phyloP scores from a whole-genome alignment of 2,329 filamentous ascomycete species.

The Aspergillus texensis region DNA sequence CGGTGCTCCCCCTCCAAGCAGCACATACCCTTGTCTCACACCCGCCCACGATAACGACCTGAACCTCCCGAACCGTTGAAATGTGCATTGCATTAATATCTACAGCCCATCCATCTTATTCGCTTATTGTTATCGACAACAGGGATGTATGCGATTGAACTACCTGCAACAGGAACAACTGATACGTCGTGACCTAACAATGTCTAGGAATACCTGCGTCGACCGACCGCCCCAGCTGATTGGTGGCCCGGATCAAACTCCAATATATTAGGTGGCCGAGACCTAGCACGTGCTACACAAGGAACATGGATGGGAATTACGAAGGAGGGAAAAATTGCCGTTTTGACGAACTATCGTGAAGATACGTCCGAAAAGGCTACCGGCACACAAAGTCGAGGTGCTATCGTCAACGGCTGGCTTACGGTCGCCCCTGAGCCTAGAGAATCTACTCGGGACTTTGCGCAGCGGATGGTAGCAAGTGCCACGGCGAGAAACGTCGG shows the following conservation, averaged over 20 bases:
- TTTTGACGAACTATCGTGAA: constrained; percentile 68
- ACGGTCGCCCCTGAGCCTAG: constrained; percentile 44
- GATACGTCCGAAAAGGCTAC: constrained; percentile 49
- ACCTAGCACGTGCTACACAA: constrained; percentile 60
- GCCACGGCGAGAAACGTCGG: constrained; percentile 60
- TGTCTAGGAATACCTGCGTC: constrained; percentile 63
- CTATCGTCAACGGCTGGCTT: constrained; percentile 63
- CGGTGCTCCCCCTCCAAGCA: background rate
- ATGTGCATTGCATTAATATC: constrained; percentile 79
- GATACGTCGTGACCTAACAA: constrained; percentile 6
- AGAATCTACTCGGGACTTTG: constrained; percentile 54
- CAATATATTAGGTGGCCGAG: constrained; percentile 63
- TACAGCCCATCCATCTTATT: constrained; percentile 74
- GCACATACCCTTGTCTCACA: background rate
- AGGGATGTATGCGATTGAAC: constrained; percentile 60
- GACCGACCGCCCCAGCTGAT: constrained; percentile 60
- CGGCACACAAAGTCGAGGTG: constrained; percentile 56
- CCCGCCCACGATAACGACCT: background rate
- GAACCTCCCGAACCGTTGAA: background rate
- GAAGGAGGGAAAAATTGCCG: constrained; percentile 61
- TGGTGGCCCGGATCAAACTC: constrained; percentile 62
- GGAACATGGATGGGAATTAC: constrained; percentile 69
- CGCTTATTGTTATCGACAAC: constrained; percentile 76
- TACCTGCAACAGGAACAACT: background rate
- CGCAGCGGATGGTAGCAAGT: constrained; percentile 56